phyloP scores from a whole-genome alignment of 1,139 yeast genomes.

The Geotrichum citri-aurantii region DNA sequence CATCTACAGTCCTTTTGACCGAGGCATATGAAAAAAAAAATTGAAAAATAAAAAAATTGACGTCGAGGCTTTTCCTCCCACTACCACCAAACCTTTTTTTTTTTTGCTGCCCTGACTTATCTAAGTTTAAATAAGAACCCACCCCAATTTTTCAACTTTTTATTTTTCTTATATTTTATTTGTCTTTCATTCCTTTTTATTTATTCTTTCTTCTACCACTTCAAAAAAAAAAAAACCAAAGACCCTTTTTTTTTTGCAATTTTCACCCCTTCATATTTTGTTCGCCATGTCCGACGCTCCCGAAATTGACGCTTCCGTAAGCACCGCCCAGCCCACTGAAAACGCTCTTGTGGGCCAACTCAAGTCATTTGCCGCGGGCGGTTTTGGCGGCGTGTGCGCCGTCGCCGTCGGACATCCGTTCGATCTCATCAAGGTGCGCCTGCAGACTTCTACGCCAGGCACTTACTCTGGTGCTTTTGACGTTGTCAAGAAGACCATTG shows the following conservation, averaged over 20 bases:
- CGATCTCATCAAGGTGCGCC: conserved; percentile 85
- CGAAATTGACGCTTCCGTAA: conserved; percentile 13
- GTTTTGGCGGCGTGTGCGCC: conserved; percentile 78
- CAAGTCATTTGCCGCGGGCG: conserved; percentile 88
- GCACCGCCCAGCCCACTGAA: conserved; percentile 2
- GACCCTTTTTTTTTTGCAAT: not conserved
- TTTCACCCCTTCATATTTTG: not conserved
- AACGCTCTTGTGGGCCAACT: conserved; percentile 40
- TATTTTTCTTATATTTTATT: not conserved
- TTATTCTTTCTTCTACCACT: not conserved
- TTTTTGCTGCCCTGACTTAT: not conserved
- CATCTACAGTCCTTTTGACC: not conserved
- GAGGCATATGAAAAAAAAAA: not conserved
- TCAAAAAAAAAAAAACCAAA: too few species aligned
- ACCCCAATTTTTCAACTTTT: not conserved
- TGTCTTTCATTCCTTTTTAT: not conserved
- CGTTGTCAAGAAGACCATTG: conserved; percentile 64
- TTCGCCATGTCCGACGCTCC: conserved; percentile 17
- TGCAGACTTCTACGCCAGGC: conserved; percentile 57
- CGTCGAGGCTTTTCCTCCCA: not conserved
- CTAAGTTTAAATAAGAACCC: not conserved
- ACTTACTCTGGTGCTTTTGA: conserved; percentile 55
- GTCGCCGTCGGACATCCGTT: conserved; percentile 95
- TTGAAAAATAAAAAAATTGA: too few species aligned
- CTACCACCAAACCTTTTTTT: conserved; percentile 8